A percentile compares a stretch with the other conserved stretches of the same genome.
Conservation (phyloP, 352 stramenopile genomes). For the Pythium rhizo-oryzae region DNA sequence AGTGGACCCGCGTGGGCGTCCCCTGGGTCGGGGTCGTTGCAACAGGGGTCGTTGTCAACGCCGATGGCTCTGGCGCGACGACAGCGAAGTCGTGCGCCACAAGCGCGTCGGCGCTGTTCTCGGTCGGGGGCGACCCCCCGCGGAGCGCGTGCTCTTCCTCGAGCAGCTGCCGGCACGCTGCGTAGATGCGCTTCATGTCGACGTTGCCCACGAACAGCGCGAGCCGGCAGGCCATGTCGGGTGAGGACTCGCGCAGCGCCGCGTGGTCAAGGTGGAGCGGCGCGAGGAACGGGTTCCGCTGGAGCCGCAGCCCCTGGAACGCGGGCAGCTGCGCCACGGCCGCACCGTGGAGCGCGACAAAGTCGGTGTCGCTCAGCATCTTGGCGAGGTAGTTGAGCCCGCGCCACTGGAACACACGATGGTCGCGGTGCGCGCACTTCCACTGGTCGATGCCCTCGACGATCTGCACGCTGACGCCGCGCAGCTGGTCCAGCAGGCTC, state of each 20-base stretch:
- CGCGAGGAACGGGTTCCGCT: conserved; percentile 70
- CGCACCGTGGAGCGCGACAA: conserved; percentile 41
- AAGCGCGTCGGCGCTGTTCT: too few species aligned
- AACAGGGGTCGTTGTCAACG: neutral
- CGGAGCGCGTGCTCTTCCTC: conserved; percentile 40
- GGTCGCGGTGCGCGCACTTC: conserved; percentile 32
- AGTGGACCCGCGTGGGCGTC: conserved; percentile 35
- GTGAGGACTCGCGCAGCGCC: conserved; percentile 36
- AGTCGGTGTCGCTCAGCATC: conserved; percentile 68
- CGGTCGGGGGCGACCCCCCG: neutral
- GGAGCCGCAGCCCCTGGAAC: conserved; percentile 49
- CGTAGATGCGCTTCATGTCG: conserved; percentile 61
- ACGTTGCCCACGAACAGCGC: conserved; percentile 53
- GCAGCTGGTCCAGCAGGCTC: conserved; percentile 68
- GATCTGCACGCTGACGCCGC: conserved; percentile 61
- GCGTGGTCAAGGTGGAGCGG: conserved; percentile 62
- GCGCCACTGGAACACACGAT: conserved; percentile 68
- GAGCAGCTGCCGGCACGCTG: conserved; percentile 49
- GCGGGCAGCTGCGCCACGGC: conserved; percentile 36
- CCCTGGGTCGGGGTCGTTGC: neutral
- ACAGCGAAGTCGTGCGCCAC: too few species aligned
- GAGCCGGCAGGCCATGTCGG: conserved; percentile 34
- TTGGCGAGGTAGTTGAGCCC: conserved; percentile 82
- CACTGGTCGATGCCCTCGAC: conserved; percentile 72
- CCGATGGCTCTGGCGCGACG: neutral